A percentile compares a stretch with the other conserved stretches of the same genome.
These are phyloP conservation scores for Eimeria maxima DNA, from an alignment of 169 alveolate genomes.

Conservation along the genomic window DNA sequence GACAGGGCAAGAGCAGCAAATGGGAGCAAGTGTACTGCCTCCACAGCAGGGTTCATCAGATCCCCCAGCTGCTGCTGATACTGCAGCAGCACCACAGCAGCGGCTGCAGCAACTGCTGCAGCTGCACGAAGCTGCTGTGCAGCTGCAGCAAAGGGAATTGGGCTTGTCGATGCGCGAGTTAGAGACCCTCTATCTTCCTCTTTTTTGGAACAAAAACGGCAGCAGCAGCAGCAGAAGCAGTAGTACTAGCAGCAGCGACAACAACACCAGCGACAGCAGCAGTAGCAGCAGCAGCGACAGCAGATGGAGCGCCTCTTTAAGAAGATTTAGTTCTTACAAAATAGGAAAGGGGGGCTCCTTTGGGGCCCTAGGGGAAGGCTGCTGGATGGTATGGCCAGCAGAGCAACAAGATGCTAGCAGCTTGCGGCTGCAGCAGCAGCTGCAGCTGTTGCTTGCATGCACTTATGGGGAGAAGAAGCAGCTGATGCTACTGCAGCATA, in stretches of 20 bases:
- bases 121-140: constrained; percentile 38
- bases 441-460: neutral
- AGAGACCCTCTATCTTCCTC: constrained; percentile 27
- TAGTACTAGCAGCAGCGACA: constrained; percentile 16
- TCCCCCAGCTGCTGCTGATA: neutral
- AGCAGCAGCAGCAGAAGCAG: neutral
- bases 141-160: constrained; percentile 39
- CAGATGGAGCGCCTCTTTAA: neutral
- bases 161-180: neutral
- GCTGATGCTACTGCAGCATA: constrained; percentile 14
- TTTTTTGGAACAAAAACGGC: neutral
- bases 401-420: neutral
- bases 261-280: neutral
- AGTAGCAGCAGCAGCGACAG: constrained; percentile 3
- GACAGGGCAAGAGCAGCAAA: constrained; percentile 14
- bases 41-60: neutral
- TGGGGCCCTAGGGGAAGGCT: neutral
- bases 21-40: neutral
- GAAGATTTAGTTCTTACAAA: neutral
- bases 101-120: constrained; percentile 60
- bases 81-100: neutral
- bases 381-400: constrained; percentile 27
- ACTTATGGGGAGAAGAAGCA: neutral
- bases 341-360: neutral
- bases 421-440: constrained; percentile 45